Percentiles rank a stretch among this genome's conserved stretches.
These are phyloP conservation scores for Sporothrix luriei DNA, from an alignment of 2,329 filamentous ascomycete genomes.

Conservation along the genomic window DNA sequence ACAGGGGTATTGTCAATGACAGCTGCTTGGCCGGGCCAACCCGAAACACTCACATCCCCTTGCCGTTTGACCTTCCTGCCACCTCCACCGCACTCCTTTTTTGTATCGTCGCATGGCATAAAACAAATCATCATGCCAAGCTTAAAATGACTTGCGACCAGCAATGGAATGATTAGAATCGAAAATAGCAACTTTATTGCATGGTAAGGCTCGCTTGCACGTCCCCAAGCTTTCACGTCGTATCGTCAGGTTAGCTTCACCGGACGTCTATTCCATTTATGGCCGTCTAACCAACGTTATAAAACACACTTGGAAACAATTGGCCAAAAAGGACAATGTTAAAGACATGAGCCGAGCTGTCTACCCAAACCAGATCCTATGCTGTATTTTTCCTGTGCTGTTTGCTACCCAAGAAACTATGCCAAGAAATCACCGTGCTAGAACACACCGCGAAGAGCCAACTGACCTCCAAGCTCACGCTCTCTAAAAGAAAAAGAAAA, in stretches of 20 bases:
- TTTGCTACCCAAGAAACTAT: background rate
- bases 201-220: background rate
- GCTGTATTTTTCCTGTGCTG: background rate
- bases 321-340: background rate
- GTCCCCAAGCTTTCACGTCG: background rate
- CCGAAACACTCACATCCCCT: conserved; percentile 26
- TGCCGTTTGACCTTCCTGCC: conserved; percentile 13
- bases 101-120: conserved; percentile 2
- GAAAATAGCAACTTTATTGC: background rate
- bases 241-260: background rate
- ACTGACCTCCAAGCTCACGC: background rate
- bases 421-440: background rate
- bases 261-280: background rate
- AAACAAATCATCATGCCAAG: background rate
- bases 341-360: background rate
- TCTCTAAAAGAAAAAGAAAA: background rate
- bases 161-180: background rate
- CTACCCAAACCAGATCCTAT: background rate
- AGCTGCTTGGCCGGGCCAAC: conserved; percentile 14
- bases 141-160: conserved; percentile 24
- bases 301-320: background rate
- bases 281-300: conserved; percentile 2
- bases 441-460: background rate
- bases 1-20: background rate
- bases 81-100: conserved; percentile 17